Evolutionary conservation across 495 filamentous ascomycete genomes (phyloP), one percentile per base, ranked within the genome.

Genomic region (Hyaloscypha variabilis): DNA sequence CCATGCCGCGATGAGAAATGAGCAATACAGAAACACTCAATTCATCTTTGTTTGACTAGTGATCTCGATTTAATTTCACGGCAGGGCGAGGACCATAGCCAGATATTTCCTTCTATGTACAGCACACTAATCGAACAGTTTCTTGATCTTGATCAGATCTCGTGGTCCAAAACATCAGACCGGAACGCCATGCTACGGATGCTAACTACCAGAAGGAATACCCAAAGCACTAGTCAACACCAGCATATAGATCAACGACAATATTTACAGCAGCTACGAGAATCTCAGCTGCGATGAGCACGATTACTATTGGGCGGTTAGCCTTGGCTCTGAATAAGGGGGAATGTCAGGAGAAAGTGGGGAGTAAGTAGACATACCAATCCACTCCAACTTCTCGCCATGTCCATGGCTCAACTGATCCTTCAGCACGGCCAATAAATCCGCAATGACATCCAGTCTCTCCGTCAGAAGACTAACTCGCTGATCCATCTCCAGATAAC

Each of bases 401-500:
- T 99, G 95, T n/a, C 92, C 92, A 73, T 97, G 93, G 69, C 90
- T 93, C 77, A 97, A 79, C 79, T 99, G 95, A 73, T 98, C 95
- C 74, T 97, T 97, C 57, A 99, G 81, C 71, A 98, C 96, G 23
- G 93, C 91, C 54, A 99, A 77, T 72, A 99, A 79, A 81, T 99
- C 95, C 10, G 91, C 93, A 78, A 99, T 97, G 39, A 99, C 95
- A 68, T 93, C 89, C 67, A 99, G 75, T 62, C 95, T 81, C 73
- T 98, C 94, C 25, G 92, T 97, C 68, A 99, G 78, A 64, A 99
- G 77, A 36, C 87, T 84, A n/a, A 97, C 94, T 54, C 95, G 79
- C 77, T 98, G 95, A 76, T 97, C 94, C 90, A 99, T 98, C 79
- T 99, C 95, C 26, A 99, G 82, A 71, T 99, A 99, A 70, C 88